Base-by-base conservation (phyloP, 2,329 filamentous ascomycete species). In the Daldinia sp. region DNA sequence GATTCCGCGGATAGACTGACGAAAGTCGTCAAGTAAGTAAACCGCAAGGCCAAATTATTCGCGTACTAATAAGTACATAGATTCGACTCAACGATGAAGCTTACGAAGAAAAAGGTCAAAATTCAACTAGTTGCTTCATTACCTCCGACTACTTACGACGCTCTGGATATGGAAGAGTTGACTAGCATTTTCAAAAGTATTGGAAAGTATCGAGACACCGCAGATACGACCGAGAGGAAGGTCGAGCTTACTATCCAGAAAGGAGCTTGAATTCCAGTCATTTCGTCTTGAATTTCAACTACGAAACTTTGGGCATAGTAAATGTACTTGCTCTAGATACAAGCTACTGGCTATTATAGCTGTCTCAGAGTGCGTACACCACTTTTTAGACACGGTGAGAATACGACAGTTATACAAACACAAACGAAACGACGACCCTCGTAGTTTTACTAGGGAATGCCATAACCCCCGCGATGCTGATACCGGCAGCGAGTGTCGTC, bases 11-110 rank as follows among this genome's bases (percentile, higher is more conserved):
- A 73, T 0, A 71, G 77, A 15, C 66, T 85, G 2, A 65, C 66
- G 11, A 72, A 74, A 4, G 70, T 68, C 13, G 70, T 85, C 48
- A 77, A 70, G 83, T 84, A 68, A 73, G 80, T 73, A 6, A 41
- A 23, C 11, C 58, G 9, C 13, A 10, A 29, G 11, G 11, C 9
- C 7, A 51, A 8, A 3, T 13, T 13, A 2, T 19, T 37, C n/a
- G n/a, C n/a, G 17, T 57, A 49, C 10, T 37, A 32, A 39, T 19
- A 54, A 23, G 32, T 50, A 39, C 48, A 13, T 30, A 75, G 73
- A 17, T 69, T 73, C 35, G 58, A 25, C 13, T 67, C 73, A 11
- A 58, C 49, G 41, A 19, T 70, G 19, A 52, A 56, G 17, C 48
- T 37, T 5, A 64, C 69, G 21, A 71, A 68, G 59, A 70, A 66